Evolutionary conservation across 352 stramenopile genomes (phyloP), one percentile per base, ranked within the genome.

Genomic region (Pythium brachiatum): DNA sequence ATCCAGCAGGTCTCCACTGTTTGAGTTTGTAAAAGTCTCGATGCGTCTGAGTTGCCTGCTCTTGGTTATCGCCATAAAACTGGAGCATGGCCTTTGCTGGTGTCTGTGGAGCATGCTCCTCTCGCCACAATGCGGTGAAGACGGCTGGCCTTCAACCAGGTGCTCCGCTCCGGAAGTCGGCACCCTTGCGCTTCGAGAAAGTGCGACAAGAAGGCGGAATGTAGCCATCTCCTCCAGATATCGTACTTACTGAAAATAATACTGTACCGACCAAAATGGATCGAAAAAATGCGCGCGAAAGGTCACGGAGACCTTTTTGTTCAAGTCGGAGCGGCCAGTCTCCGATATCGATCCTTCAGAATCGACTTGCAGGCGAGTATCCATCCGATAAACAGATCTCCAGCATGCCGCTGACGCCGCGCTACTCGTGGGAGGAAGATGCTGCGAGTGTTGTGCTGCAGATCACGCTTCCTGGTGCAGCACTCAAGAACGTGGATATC

Each of bases 381-480:
- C 6, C n/a, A 18, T 55, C 16, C 31, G 21, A 53, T 5, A 38
- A 29, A n/a, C 36, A 69, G 31, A 18, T 52, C 21, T 16, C 9
- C 15, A 44, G 18, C 8, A 94, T 94, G 84, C 84, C 82, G 39
- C 58, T 94, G 23, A 76, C 64, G 29, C 84, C 84, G 44, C 72
- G 75, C 36, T 92, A 81, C 60, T 74, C 75, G 39, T 94, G 82
- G 82, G 70, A 87, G 29, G 63, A 94, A 63, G 79, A 90, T 53
- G 64, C 62, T 3, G 55, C 56, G 20, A 79, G 68, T 47, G 9
- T 94, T 46, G 75, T 66, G 26, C 62, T 94, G 46, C 64, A 81
- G 44, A 54, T 94, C 26, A 60, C 78, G 46, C 52, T 94, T 26
- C 81, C 82, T 1, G 75, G 78, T 15, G 72, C 67, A 20, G 53